Evolutionary conservation across 2,329 filamentous ascomycete genomes (phyloP).

Genomic region (Colletotrichum melonis): DNA sequence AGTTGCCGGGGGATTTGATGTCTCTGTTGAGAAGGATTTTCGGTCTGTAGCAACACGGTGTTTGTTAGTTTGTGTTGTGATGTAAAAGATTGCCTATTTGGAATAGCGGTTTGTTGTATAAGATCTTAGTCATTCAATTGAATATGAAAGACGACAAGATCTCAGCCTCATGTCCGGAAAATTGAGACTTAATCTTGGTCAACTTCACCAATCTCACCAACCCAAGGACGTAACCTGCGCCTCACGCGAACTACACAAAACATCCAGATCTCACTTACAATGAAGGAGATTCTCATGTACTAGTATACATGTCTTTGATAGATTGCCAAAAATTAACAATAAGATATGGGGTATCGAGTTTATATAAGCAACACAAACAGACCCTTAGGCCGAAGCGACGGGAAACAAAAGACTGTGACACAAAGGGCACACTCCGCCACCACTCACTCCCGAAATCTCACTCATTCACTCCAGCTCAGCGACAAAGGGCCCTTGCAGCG

Average conservation of each 20-base stretch:
- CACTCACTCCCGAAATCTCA: background rate
- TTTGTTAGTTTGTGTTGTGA: too few species aligned
- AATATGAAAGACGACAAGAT: background rate
- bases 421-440: background rate
- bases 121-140: background rate
- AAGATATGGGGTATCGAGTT: background rate
- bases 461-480: conserved; percentile 26
- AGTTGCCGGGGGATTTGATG: background rate
- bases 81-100: too few species aligned
- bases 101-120: background rate
- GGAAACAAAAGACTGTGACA: background rate
- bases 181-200: background rate
- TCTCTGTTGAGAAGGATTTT: background rate
- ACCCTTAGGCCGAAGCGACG: too few species aligned
- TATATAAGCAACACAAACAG: background rate
- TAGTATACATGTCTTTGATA: background rate
- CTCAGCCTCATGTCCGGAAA: too few species aligned
- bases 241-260: background rate
- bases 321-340: background rate
- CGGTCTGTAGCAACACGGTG: background rate
- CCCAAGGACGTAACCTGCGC: background rate
- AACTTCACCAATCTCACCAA: background rate
- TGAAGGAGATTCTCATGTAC: background rate
- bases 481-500: conserved; percentile 8
- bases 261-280: background rate